Evolutionary conservation across 2,329 filamentous ascomycete species (phyloP).

Genomic region (Exserohilum turcica): DNA sequence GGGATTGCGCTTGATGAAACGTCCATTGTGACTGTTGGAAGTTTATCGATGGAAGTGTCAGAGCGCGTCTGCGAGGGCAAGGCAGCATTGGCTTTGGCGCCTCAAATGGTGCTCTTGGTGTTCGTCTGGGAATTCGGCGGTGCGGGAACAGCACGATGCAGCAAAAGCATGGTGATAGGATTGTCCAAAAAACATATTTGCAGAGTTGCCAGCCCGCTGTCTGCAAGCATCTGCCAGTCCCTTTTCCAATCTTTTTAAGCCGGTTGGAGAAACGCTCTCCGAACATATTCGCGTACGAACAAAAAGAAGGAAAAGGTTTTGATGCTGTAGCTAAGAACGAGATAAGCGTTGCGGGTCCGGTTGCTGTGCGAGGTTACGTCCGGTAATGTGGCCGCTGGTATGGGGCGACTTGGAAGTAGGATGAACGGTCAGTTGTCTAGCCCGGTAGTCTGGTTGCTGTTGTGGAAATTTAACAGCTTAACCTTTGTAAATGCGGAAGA

Average conservation of each 20-base stretch:
- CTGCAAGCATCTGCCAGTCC: slow-evolving; percentile 10
- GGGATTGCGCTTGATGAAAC: slow-evolving; percentile 21
- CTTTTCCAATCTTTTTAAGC: slow-evolving; percentile 15
- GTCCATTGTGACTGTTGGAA: slow-evolving; percentile 17
- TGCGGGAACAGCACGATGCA: slow-evolving; percentile 16
- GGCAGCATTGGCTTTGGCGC: slow-evolving; percentile 19
- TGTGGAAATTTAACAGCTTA: not conserved
- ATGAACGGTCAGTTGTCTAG: not conserved
- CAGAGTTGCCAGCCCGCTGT: slow-evolving; percentile 15
- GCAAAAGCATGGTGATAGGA: slow-evolving; percentile 25
- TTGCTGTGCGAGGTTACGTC: not conserved
- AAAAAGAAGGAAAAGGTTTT: not conserved
- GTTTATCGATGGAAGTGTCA: slow-evolving; percentile 17
- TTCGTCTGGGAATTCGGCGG: slow-evolving; percentile 1
- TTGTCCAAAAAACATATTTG: slow-evolving; percentile 22
- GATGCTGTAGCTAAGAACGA: not conserved
- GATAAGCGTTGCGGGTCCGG: not conserved
- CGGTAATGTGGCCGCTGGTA: not conserved
- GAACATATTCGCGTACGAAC: slow-evolving; percentile 4
- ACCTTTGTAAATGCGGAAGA: not conserved
- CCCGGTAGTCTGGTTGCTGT: not conserved
- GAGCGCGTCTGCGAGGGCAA: slow-evolving; percentile 20
- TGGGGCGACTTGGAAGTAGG: not conserved
- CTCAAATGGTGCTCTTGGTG: not conserved
- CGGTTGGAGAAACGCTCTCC: slow-evolving; percentile 8